These are phyloP conservation scores for Cinnamomum chago DNA, from an alignment of 164 flowering plant species.

Conservation along the genomic window DNA sequence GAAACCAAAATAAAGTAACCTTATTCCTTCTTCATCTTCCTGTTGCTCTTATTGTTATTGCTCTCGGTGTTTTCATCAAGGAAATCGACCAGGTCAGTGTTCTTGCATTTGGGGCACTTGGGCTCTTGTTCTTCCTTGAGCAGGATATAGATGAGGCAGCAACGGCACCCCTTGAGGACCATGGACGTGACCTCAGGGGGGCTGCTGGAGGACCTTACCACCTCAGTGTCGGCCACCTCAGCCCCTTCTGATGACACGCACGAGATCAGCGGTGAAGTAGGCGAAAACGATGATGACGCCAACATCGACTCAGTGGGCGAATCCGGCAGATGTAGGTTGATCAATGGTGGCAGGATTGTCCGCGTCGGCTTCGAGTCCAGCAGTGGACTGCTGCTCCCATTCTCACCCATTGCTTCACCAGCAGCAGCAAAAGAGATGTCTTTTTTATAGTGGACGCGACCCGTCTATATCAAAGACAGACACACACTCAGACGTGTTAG, in stretches of 20 bases:
- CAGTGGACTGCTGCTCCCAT: conserved; percentile 38
- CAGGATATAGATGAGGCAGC: conserved; percentile 89
- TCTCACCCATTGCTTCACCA: conserved; percentile 7
- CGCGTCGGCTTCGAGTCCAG: conserved; percentile 79
- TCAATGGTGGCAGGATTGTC: conserved; percentile 39
- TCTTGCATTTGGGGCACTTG: conserved; percentile 82
- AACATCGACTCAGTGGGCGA: background rate
- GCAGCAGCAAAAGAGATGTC: no score
- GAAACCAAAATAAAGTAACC: background rate
- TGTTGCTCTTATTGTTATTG: conserved; percentile 3
- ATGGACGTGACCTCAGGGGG: conserved; percentile 69
- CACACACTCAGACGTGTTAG: no score
- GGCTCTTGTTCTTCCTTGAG: conserved; percentile 55
- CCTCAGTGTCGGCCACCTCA: background rate
- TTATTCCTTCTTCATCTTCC: conserved; percentile 1
- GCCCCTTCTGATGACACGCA: conserved; percentile 30
- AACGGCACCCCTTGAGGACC: conserved; percentile 80
- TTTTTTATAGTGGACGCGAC: no score
- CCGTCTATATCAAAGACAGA: no score
- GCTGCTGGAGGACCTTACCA: conserved; percentile 24
- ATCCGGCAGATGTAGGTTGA: background rate
- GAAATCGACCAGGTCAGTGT: conserved; percentile 73
- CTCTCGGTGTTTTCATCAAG: conserved; percentile 24
- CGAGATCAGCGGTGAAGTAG: conserved; percentile 71
- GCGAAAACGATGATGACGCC: conserved; percentile 20